Evolutionary conservation across 768 basidiomycete genomes (phyloP).

Genomic region (Lactarius hatsudake): DNA sequence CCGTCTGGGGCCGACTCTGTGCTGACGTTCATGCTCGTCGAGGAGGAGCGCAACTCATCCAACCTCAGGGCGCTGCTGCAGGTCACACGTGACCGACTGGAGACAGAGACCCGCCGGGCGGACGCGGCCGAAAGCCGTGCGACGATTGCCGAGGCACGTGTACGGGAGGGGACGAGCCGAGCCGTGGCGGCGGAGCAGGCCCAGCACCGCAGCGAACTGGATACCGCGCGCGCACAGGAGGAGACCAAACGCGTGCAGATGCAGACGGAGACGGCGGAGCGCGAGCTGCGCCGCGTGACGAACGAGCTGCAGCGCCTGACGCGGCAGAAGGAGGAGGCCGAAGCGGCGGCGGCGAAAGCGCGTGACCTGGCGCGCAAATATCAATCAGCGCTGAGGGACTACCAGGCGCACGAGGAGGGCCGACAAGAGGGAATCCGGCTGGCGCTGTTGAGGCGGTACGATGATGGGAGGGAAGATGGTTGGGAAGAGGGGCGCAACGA

Average conservation of each 20-base stretch:
- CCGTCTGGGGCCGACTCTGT: slow-evolving; percentile 23
- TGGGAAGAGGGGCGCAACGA: slow-evolving; percentile 26
- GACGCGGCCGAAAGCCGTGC: slow-evolving; percentile 28
- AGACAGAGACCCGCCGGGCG: slow-evolving; percentile 23
- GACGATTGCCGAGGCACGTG: slow-evolving; percentile 25
- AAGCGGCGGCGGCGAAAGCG: slow-evolving; percentile 26
- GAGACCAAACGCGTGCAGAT: slow-evolving; percentile 27
- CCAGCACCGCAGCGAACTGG: slow-evolving; percentile 23
- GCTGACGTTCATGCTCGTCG: slow-evolving; percentile 28
- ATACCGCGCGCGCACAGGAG: slow-evolving; percentile 26
- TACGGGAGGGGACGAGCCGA: slow-evolving; percentile 18
- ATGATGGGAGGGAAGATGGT: slow-evolving; percentile 27
- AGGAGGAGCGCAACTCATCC: slow-evolving; percentile 28
- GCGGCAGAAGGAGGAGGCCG: slow-evolving; percentile 27
- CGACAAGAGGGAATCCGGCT: slow-evolving; percentile 24
- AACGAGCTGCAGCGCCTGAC: slow-evolving; percentile 22
- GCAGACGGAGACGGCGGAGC: slow-evolving; percentile 27
- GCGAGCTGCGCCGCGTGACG: slow-evolving; percentile 24
- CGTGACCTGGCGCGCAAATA: slow-evolving; percentile 25
- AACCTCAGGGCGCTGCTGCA: slow-evolving; percentile 26
- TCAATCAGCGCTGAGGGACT: slow-evolving; percentile 26
- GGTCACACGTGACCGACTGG: slow-evolving; percentile 25
- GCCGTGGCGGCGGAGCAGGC: slow-evolving; percentile 22
- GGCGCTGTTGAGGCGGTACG: slow-evolving; percentile 24
- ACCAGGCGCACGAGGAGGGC: slow-evolving; percentile 26